Conservation (phyloP, 306 rosid genomes). For the Potentilla sterilis region DNA sequence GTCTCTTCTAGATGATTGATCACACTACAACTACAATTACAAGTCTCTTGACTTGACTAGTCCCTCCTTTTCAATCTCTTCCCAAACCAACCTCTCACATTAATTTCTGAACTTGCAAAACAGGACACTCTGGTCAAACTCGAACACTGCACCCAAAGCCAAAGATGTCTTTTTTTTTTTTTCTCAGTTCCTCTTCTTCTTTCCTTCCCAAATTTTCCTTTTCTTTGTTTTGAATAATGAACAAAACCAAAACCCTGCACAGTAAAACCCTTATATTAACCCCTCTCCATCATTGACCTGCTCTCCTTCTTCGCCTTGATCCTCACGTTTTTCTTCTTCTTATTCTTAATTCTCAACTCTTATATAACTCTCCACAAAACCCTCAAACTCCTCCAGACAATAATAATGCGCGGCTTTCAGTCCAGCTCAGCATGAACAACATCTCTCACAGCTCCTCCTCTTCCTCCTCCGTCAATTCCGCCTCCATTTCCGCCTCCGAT, state of each 20-base stretch:
- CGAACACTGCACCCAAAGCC: constrained; percentile 3
- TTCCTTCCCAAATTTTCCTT: constrained; percentile 9
- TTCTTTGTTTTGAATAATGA: neutral
- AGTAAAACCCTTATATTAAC: neutral
- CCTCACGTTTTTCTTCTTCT: constrained; percentile 13
- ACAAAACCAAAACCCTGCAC: constrained; percentile 7
- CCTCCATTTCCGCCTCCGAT: constrained; percentile 46
- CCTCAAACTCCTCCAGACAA: constrained; percentile 1
- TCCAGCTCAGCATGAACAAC: constrained; percentile 49
- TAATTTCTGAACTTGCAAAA: neutral
- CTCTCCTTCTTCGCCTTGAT: constrained; percentile 23
- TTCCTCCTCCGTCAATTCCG: constrained; percentile 56
- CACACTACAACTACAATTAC: neutral
- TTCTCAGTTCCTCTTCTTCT: neutral
- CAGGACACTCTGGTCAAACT: constrained; percentile 14
- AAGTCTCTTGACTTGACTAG: neutral
- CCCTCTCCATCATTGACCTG: constrained; percentile 25
- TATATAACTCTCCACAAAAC: neutral
- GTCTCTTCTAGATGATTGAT: neutral
- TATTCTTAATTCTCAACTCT: neutral
- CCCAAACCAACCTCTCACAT: no score
- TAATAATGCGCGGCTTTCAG: constrained; percentile 36
- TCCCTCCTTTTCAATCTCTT: neutral
- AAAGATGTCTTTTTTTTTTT: neutral
- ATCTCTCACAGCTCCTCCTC: constrained; percentile 57